phyloP scores from a whole-genome alignment of 176 grass and related monocot genomes.

The Raddia guianensis region DNA sequence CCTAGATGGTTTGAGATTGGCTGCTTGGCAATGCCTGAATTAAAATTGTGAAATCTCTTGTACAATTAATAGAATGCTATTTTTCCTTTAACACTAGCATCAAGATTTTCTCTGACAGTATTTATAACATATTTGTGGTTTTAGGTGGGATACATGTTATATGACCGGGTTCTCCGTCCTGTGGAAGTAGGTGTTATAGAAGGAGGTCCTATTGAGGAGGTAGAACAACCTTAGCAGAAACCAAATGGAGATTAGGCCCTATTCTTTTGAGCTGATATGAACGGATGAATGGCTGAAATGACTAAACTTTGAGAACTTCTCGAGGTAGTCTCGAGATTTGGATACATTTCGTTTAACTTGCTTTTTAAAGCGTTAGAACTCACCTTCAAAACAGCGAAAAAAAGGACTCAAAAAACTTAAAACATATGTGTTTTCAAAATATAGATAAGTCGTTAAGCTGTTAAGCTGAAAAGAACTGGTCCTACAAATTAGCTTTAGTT shows the following conservation, averaged over 20 bases:
- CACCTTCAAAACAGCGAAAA: too few species aligned
- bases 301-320: too few species aligned
- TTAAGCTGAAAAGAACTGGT: too few species aligned
- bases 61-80: neutral
- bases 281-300: too few species aligned
- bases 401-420: too few species aligned
- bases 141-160: conserved; percentile 69
- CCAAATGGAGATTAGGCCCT: conserved; percentile 29
- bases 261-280: too few species aligned
- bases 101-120: neutral
- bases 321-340: too few species aligned
- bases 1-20: conserved; percentile 15
- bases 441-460: too few species aligned
- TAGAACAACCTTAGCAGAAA: conserved; percentile 35
- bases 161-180: conserved; percentile 70
- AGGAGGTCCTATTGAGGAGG: conserved; percentile 21
- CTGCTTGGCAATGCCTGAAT: neutral
- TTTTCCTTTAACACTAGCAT: neutral
- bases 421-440: too few species aligned
- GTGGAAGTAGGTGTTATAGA: conserved; percentile 66
- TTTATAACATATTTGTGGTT: neutral
- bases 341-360: too few species aligned
- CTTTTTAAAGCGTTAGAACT: too few species aligned
- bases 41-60: conserved; percentile 3
- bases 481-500: neutral